A percentile compares a stretch with the other conserved stretches of the same genome.
phyloP scores from a whole-genome alignment of 768 basidiomycete genomes.

The Rhodocollybia butyracea region DNA sequence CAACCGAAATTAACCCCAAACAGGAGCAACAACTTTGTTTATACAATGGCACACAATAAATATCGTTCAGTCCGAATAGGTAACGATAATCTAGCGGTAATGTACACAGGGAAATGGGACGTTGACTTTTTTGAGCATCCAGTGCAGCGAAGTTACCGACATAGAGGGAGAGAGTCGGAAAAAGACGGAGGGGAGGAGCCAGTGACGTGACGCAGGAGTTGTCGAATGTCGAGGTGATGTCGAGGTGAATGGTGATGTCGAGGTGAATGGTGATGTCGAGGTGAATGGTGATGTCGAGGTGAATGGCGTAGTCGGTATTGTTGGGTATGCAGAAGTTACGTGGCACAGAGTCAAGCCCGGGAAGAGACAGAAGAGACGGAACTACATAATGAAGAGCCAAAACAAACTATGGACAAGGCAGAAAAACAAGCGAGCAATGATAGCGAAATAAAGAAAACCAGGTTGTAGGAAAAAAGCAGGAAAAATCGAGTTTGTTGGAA shows the following conservation, averaged over 20 bases:
- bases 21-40: background rate
- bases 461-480: background rate
- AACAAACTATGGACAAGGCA: conserved; percentile 24
- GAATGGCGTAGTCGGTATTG: background rate
- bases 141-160: background rate
- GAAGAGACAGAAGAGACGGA: background rate
- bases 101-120: background rate
- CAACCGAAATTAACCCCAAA: background rate
- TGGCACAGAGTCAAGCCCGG: background rate
- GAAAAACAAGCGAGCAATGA: conserved; percentile 26
- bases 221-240: background rate
- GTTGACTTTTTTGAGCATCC: background rate
- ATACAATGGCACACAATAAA: background rate
- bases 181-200: background rate
- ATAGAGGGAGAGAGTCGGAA: background rate
- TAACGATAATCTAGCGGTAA: background rate
- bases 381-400: conserved; percentile 10
- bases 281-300: background rate
- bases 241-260: background rate
- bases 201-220: background rate
- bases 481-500: background rate
- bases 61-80: conserved; percentile 1
- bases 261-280: background rate
- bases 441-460: too few relatives aligned
- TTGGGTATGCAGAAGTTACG: too few relatives aligned